phyloP scores from a whole-genome alignment of 2,329 filamentous ascomycete genomes.

The Hymenoscyphus fructigenus region DNA sequence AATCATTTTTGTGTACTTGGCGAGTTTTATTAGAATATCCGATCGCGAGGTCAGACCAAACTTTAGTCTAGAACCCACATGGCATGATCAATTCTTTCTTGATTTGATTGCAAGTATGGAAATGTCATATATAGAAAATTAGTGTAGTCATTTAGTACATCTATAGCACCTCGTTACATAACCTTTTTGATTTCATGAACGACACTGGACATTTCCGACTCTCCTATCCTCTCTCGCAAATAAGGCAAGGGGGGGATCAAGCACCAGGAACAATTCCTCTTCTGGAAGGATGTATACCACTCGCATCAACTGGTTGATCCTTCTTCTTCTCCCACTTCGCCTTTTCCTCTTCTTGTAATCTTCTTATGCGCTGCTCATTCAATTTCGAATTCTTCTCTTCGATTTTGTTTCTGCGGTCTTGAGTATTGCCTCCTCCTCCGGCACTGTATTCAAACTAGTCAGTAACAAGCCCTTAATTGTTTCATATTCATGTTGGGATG shows the following conservation, averaged over 20 bases:
- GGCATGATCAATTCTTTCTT: too few relatives aligned
- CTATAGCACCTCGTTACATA: too few relatives aligned
- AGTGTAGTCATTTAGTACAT: too few relatives aligned
- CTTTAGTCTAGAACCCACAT: too few relatives aligned
- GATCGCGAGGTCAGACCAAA: too few relatives aligned
- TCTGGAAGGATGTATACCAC: conserved; percentile 34
- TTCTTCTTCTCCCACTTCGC: conserved; percentile 25
- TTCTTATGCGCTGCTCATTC: conserved; percentile 50
- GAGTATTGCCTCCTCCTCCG: conserved; percentile 80
- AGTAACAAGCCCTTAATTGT: background rate
- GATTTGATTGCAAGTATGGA: too few relatives aligned
- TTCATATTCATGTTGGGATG: background rate
- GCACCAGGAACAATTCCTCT: conserved; percentile 26
- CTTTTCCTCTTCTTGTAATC: conserved; percentile 32
- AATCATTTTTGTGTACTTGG: too few relatives aligned
- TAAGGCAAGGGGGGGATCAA: conserved; percentile 4
- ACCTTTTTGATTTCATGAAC: background rate
- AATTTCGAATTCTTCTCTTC: conserved; percentile 83
- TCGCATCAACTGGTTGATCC: conserved; percentile 26
- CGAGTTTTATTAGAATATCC: too few relatives aligned
- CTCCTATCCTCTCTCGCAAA: background rate
- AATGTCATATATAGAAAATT: too few relatives aligned
- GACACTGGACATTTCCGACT: background rate
- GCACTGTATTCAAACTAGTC: conserved; percentile 51
- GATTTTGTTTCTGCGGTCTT: conserved; percentile 72